Percentiles rank a stretch among this genome's conserved stretches.
Conservation (phyloP, 306 rosid species). For the Ormosia emarginata region DNA sequence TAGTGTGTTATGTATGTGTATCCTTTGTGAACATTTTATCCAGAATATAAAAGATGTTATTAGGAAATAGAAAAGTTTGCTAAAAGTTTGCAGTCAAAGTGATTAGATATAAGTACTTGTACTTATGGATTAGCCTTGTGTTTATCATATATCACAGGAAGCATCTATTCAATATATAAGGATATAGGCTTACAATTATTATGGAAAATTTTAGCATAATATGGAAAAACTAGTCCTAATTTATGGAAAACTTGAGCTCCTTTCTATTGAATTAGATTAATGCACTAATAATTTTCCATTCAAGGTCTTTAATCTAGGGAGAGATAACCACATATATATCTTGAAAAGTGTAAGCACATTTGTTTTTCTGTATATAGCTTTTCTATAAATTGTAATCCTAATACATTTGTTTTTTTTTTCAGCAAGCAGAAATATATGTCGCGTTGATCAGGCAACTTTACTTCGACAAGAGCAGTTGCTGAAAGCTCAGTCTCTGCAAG, state of each 20-base stretch:
- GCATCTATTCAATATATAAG: neutral
- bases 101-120: neutral
- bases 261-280: neutral
- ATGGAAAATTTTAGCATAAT: neutral
- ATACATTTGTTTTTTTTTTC: constrained; percentile 16
- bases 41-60: neutral
- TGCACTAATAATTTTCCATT: neutral
- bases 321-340: neutral
- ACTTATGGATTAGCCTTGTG: neutral
- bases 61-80: neutral
- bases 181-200: neutral
- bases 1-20: constrained; percentile 9
- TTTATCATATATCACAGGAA: neutral
- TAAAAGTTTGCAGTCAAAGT: neutral
- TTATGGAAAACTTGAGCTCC: neutral
- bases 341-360: neutral
- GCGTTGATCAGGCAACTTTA: constrained; percentile 76
- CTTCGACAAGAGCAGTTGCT: constrained; percentile 95
- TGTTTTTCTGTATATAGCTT: constrained; percentile 28
- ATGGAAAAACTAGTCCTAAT: neutral
- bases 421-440: constrained; percentile 77
- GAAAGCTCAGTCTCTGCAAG: constrained; percentile 78
- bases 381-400: neutral
- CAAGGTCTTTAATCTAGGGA: neutral
- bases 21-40: neutral